Evolutionary conservation across 1,284 basidiomycete species (phyloP).

Genomic region (Ustilago crameri): DNA sequence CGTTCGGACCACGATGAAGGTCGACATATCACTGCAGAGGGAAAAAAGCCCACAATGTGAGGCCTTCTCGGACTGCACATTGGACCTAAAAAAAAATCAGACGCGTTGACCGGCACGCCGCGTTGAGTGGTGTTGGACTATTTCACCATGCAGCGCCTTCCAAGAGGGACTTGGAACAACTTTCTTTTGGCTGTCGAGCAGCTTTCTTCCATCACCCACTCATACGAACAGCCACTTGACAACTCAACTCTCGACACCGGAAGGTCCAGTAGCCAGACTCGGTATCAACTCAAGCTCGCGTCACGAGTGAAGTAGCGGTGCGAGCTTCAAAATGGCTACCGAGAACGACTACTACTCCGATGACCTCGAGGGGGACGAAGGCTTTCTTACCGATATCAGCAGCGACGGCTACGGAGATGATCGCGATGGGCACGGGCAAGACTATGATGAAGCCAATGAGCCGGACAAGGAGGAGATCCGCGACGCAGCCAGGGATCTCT

Average conservation of each 20-base stretch:
- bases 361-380: slow-evolving; percentile 53
- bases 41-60: background rate
- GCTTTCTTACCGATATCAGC: slow-evolving; percentile 36
- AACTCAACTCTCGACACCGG: background rate
- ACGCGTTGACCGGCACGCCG: slow-evolving; percentile 36
- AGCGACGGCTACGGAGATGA: slow-evolving; percentile 31
- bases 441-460: slow-evolving; percentile 29
- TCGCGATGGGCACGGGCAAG: slow-evolving; percentile 1
- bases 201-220: background rate
- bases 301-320: too few relatives aligned
- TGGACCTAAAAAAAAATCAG: background rate
- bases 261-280: too few relatives aligned
- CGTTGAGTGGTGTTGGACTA: slow-evolving; percentile 49
- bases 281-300: too few relatives aligned
- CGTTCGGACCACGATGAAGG: background rate
- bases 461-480: slow-evolving; percentile 53
- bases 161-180: background rate
- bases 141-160: slow-evolving; percentile 18
- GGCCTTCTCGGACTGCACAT: background rate
- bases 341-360: slow-evolving; percentile 51
- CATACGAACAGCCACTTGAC: background rate
- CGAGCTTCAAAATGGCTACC: slow-evolving; percentile 22
- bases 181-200: background rate
- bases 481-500: slow-evolving; percentile 56
- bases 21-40: background rate